Conservation (phyloP, 192 early-diverging fungal genomes). For the Coemansia sp. region DNA sequence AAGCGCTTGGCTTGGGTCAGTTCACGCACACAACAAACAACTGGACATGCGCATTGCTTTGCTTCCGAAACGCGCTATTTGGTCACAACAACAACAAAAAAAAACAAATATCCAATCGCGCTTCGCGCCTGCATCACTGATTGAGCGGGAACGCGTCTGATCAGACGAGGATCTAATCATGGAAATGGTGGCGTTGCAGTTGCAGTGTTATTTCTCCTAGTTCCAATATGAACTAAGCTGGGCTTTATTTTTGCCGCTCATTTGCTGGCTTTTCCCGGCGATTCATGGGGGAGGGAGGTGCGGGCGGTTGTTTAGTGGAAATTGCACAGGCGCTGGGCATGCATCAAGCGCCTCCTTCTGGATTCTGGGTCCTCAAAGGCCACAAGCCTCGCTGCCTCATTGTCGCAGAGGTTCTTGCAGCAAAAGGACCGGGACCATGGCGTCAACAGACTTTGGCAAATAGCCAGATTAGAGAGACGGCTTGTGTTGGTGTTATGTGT, state of each 20-base stretch:
- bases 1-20: too few species aligned
- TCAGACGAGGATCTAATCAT: neutral
- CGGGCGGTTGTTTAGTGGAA: neutral
- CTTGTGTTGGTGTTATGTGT: neutral
- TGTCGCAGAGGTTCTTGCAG: neutral
- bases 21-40: too few species aligned
- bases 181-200: neutral
- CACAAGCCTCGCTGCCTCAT: constrained; percentile 2
- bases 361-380: neutral
- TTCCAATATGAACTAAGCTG: neutral
- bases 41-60: too few species aligned
- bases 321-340: neutral
- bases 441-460: too few species aligned
- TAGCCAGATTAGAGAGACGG: neutral
- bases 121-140: neutral
- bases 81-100: neutral
- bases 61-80: neutral
- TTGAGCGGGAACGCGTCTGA: neutral
- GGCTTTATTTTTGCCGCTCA: neutral
- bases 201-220: neutral
- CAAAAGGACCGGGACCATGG: neutral
- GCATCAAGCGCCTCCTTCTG: constrained; percentile 19
- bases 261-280: neutral
- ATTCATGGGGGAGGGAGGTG: neutral
- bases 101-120: neutral